phyloP scores from a whole-genome alignment of 768 basidiomycete species.

The Kwoniella europaea region DNA sequence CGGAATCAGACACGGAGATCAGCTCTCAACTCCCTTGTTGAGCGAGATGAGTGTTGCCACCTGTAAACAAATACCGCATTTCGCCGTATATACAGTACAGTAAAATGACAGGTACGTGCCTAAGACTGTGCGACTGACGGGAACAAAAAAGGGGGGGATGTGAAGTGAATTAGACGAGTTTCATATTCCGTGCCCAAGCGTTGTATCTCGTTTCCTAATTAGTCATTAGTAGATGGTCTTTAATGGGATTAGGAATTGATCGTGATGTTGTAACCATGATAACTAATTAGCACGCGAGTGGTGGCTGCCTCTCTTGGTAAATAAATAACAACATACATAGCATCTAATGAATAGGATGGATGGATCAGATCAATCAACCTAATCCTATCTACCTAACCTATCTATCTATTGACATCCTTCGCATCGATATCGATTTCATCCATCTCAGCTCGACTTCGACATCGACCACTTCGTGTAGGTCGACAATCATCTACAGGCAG shows the following conservation, averaged over 20 bases:
- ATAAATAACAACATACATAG: not conserved
- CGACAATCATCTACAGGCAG: too few species aligned
- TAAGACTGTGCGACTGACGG: not conserved
- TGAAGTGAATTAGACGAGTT: not conserved
- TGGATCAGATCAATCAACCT: constrained; percentile 3
- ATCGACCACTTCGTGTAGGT: not conserved
- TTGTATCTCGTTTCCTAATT: constrained; percentile 3
- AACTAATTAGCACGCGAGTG: not conserved
- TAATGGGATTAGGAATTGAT: not conserved
- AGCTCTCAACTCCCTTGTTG: too few species aligned
- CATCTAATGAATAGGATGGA: not conserved
- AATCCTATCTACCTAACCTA: not conserved
- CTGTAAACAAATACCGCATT: not conserved
- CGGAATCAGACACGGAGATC: too few species aligned
- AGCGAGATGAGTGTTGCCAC: too few species aligned
- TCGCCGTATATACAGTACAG: not conserved
- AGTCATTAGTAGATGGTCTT: not conserved
- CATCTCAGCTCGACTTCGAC: not conserved
- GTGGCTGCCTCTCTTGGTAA: not conserved
- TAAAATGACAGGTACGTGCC: not conserved
- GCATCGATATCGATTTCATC: not conserved
- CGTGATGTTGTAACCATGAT: not conserved
- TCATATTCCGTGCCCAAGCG: constrained; percentile 11
- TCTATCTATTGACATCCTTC: not conserved
- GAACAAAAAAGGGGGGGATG: not conserved